Percentiles rank a stretch among this genome's conserved stretches.
phyloP scores from a whole-genome alignment of 768 basidiomycete genomes.

The Xerocomellus amylosporus region DNA sequence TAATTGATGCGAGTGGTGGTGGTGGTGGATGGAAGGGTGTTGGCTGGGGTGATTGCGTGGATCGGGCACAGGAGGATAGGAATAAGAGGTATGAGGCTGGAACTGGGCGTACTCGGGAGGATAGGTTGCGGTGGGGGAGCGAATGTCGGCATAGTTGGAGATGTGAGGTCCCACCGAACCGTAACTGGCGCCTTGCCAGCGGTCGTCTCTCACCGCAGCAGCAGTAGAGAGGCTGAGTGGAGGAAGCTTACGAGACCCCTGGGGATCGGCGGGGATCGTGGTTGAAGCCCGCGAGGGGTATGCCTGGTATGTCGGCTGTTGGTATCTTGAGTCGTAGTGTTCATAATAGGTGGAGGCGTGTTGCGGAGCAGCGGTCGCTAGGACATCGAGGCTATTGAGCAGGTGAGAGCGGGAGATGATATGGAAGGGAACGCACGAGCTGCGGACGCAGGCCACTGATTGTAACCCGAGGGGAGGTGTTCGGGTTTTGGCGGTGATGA shows the following conservation, averaged over 20 bases:
- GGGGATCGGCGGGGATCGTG: constrained; percentile 44
- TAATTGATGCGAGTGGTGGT: constrained; percentile 30
- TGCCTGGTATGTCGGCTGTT: constrained; percentile 38
- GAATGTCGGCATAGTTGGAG: constrained; percentile 44
- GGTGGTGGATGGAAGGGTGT: constrained; percentile 23
- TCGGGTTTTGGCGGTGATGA: constrained; percentile 61
- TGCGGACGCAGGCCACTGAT: constrained; percentile 39
- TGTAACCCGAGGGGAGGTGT: constrained; percentile 48
- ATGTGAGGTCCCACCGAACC: constrained; percentile 37
- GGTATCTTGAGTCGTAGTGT: constrained; percentile 52
- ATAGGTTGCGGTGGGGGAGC: constrained; percentile 65
- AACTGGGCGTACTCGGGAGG: constrained; percentile 52
- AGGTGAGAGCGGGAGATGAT: not conserved
- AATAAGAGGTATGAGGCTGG: constrained; percentile 34
- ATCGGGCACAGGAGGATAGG: constrained; percentile 37
- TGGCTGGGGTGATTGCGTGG: constrained; percentile 32
- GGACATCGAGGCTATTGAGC: constrained; percentile 1
- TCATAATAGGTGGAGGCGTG: constrained; percentile 52
- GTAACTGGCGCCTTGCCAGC: constrained; percentile 45
- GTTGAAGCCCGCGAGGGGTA: constrained; percentile 51
- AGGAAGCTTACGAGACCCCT: constrained; percentile 58
- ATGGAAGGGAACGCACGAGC: constrained; percentile 33
- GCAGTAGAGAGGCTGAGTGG: constrained; percentile 44
- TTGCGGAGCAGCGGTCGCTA: constrained; percentile 44
- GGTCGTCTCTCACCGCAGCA: constrained; percentile 44